Percentiles rank a stretch among this genome's conserved stretches.
These are phyloP conservation scores for Fusarium vanettenii DNA, from an alignment of 2,329 filamentous ascomycete genomes.

Conservation along the genomic window DNA sequence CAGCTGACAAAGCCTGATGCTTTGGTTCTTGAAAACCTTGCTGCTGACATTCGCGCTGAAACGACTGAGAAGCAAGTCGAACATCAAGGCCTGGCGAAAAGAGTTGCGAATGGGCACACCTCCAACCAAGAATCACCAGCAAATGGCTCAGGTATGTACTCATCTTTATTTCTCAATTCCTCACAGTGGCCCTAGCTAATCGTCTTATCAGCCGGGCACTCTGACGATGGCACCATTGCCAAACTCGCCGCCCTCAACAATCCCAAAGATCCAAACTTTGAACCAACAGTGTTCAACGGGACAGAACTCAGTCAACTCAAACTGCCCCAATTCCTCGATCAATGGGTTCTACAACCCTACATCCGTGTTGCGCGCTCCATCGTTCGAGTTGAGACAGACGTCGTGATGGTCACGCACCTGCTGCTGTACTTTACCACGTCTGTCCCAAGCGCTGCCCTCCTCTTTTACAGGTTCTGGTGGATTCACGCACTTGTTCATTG, in stretches of 20 bases:
- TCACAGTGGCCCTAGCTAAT: neutral
- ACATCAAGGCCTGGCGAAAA: neutral
- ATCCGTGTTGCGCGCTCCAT: constrained; percentile 63
- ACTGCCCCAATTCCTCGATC: constrained; percentile 54
- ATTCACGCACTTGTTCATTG: constrained; percentile 75
- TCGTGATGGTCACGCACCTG: constrained; percentile 83
- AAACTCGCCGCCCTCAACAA: constrained; percentile 56
- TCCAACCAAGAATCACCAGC: neutral
- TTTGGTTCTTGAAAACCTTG: constrained; percentile 1
- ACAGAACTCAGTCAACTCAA: constrained; percentile 54
- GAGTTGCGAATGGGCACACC: neutral
- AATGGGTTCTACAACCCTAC: constrained; percentile 70
- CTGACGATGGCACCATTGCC: neutral
- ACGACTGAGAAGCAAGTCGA: neutral
- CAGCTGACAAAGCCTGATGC: constrained; percentile 28
- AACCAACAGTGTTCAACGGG: constrained; percentile 59
- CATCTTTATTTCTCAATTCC: neutral
- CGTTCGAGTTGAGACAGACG: constrained; percentile 75
- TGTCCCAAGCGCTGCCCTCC: constrained; percentile 72
- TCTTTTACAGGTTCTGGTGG: constrained; percentile 75
- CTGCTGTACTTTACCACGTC: constrained; percentile 76
- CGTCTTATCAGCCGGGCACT: neutral
- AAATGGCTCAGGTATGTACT: neutral
- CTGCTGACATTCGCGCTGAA: neutral
- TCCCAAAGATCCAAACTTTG: constrained; percentile 54